Conservation (phyloP, 1,139 yeast genomes). For the Debaryomyces udenii region DNA sequence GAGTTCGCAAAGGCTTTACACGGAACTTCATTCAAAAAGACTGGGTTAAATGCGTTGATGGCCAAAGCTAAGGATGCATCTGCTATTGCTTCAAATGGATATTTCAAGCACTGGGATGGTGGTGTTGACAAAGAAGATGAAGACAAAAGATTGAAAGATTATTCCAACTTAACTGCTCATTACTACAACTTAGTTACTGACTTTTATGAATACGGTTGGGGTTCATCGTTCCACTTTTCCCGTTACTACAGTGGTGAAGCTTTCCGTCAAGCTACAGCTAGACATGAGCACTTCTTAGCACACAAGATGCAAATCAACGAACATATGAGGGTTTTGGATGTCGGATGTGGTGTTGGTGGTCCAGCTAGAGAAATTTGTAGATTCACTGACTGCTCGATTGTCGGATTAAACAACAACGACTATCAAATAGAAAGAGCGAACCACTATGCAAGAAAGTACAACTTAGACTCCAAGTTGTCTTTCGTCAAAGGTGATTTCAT, state of each 20-base stretch:
- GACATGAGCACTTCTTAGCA: constrained; percentile 97
- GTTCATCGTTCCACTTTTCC: constrained; percentile 97
- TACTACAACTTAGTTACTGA: constrained; percentile 97
- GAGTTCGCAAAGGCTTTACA: constrained; percentile 85
- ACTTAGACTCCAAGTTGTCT: constrained; percentile 70
- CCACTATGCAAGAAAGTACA: constrained; percentile 69
- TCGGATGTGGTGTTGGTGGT: constrained; percentile 99
- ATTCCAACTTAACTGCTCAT: constrained; percentile 89
- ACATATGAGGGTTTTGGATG: constrained; percentile 89
- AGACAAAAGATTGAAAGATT: constrained; percentile 75
- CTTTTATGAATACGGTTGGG: constrained; percentile 99
- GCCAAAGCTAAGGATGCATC: constrained; percentile 79
- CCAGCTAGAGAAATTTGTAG: constrained; percentile 96
- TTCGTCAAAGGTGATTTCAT: constrained; percentile 98
- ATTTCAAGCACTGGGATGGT: constrained; percentile 96
- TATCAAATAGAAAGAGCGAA: constrained; percentile 94
- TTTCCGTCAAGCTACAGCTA: constrained; percentile 90
- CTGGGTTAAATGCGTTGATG: constrained; percentile 78
- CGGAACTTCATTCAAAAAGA: constrained; percentile 67
- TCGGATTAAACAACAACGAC: constrained; percentile 95
- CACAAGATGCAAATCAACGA: constrained; percentile 78
- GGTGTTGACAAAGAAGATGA: constrained; percentile 80
- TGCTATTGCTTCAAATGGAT: constrained; percentile 81
- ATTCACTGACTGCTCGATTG: constrained; percentile 84
- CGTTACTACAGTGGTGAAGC: constrained; percentile 93